phyloP scores from a whole-genome alignment of 352 stramenopile genomes.

The Aphanomyces stellatus region DNA sequence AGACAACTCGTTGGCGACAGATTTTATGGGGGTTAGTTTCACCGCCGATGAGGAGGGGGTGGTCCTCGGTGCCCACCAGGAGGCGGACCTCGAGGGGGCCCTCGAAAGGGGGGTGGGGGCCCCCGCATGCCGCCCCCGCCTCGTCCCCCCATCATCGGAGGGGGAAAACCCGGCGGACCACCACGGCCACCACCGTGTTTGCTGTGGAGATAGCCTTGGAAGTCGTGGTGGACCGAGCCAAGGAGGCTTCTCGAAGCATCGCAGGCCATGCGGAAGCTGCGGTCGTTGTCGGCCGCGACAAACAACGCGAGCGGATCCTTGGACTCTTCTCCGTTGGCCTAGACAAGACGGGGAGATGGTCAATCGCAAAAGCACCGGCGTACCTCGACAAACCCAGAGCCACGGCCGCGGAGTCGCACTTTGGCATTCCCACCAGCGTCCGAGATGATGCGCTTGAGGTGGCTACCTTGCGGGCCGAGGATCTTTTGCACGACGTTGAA shows the following conservation, averaged over 20 bases:
- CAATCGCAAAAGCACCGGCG: conserved; percentile 5
- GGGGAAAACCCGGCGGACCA: neutral
- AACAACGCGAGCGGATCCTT: conserved; percentile 78
- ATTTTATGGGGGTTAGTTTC: too few species aligned
- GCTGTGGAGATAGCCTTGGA: conserved; percentile 47
- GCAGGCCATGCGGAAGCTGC: conserved; percentile 70
- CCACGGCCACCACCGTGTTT: neutral
- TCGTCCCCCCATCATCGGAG: neutral
- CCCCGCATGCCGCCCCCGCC: neutral
- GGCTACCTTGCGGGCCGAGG: conserved; percentile 62
- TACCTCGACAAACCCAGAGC: conserved; percentile 70
- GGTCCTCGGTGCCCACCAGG: neutral
- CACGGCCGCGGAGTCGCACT: conserved; percentile 73
- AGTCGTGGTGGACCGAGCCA: conserved; percentile 63
- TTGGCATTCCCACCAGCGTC: conserved; percentile 74
- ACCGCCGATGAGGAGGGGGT: neutral
- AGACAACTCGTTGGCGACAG: too few species aligned
- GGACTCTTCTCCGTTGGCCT: conserved; percentile 35
- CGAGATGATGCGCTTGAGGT: conserved; percentile 84
- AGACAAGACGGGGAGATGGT: neutral
- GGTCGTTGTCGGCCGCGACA: conserved; percentile 78
- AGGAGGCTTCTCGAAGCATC: conserved; percentile 59
- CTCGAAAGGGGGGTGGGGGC: neutral
- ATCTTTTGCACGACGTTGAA: conserved; percentile 80
- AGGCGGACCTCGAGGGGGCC: neutral